phyloP scores from a whole-genome alignment of 805 yeast genomes.

The Kluyveromyces dobzhanskii region DNA sequence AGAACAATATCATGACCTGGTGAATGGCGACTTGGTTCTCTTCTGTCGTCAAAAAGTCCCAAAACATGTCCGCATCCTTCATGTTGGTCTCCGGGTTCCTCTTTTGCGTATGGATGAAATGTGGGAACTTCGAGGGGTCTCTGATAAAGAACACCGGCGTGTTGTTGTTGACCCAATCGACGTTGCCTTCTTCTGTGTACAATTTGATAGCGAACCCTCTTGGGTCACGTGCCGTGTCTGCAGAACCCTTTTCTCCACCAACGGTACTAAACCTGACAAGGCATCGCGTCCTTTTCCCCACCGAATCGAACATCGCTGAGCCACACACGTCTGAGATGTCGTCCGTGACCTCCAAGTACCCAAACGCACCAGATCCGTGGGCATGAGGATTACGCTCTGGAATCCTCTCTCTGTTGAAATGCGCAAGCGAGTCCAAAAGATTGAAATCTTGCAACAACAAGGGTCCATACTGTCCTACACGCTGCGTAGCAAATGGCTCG shows the following conservation, averaged over 20 bases:
- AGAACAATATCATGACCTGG: constrained; percentile 53
- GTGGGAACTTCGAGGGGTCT: constrained; percentile 57
- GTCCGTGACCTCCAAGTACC: constrained; percentile 79
- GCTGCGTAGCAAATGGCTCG: constrained; percentile 68
- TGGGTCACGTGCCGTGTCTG: constrained; percentile 63
- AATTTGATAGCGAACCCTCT: constrained; percentile 61
- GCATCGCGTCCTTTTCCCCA: constrained; percentile 74
- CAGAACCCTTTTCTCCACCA: constrained; percentile 60
- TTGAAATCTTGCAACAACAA: constrained; percentile 73
- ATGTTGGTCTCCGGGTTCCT: constrained; percentile 63
- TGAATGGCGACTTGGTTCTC: constrained; percentile 69
- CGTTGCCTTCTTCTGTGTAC: constrained; percentile 59
- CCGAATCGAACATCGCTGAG: constrained; percentile 58
- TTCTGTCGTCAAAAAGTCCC: constrained; percentile 64
- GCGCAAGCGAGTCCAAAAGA: constrained; percentile 73
- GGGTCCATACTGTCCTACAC: constrained; percentile 73
- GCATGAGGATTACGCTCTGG: constrained; percentile 94
- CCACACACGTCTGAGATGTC: constrained; percentile 67
- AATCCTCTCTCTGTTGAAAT: constrained; percentile 82
- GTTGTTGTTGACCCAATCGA: constrained; percentile 69
- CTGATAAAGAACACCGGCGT: constrained; percentile 61
- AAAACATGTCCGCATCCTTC: constrained; percentile 73
- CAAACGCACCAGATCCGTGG: constrained; percentile 88
- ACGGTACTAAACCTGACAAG: constrained; percentile 68
- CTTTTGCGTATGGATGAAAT: constrained; percentile 62